These are phyloP conservation scores for Sporothrix protearum DNA, from an alignment of 2,329 filamentous ascomycete genomes.

Conservation along the genomic window DNA sequence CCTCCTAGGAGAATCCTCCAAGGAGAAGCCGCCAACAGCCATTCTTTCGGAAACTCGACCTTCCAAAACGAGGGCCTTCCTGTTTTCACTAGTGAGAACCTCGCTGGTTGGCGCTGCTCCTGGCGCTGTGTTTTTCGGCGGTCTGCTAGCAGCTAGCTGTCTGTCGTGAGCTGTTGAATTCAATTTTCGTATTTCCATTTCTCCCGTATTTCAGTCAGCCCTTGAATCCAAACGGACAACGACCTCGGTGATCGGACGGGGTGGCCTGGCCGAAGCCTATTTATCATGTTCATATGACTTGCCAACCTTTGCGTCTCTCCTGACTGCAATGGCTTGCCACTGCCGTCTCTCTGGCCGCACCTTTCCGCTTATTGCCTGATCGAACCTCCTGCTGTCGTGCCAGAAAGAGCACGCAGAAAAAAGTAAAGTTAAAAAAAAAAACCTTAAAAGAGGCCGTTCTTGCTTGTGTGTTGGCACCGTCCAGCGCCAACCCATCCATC, in stretches of 20 bases:
- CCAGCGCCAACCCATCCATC: not conserved
- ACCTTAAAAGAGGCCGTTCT: not conserved
- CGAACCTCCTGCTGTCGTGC: conserved; percentile 3
- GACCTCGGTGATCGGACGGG: conserved; percentile 11
- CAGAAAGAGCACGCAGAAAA: not conserved
- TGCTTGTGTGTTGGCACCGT: not conserved
- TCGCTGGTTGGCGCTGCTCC: conserved; percentile 12
- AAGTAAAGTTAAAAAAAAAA: not conserved
- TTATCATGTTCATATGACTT: not conserved
- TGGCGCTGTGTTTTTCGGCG: not conserved
- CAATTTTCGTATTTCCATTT: not conserved
- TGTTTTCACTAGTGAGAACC: conserved; percentile 11
- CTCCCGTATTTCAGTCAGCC: not conserved
- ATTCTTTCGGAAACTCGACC: not conserved
- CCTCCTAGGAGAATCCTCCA: not conserved
- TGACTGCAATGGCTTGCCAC: not conserved
- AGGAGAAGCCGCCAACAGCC: not conserved
- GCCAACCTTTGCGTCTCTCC: not conserved
- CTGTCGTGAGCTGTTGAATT: not conserved
- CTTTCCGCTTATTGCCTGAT: conserved; percentile 22
- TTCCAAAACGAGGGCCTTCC: conserved; percentile 1
- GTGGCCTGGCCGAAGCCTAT: not conserved
- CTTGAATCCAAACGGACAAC: not conserved
- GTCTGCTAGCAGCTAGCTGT: not conserved
- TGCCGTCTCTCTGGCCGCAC: conserved; percentile 16